phyloP scores from a whole-genome alignment of 371 early-diverging fungal genomes.

The Cokeromyces recurvatus region DNA sequence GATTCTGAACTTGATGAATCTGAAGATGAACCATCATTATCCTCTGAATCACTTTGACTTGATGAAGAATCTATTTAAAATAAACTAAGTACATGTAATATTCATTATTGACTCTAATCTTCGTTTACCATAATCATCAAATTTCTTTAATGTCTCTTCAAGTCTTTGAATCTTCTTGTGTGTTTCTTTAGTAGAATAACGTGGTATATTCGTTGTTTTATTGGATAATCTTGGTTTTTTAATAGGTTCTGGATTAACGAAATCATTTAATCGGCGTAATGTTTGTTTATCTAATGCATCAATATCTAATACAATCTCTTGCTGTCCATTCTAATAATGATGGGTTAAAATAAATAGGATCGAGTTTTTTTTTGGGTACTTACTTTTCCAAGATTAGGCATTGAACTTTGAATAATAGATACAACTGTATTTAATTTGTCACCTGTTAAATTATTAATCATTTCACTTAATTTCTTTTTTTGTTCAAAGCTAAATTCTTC shows the following conservation, averaged over 20 bases:
- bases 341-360: too few species aligned
- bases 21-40: slow-evolving; percentile 3
- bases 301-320: slow-evolving; percentile 94
- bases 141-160: slow-evolving; percentile 4
- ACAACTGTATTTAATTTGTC: slow-evolving; percentile 75
- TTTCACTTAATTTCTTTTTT: slow-evolving; percentile 80
- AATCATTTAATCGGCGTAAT: slow-evolving; percentile 74
- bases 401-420: slow-evolving; percentile 77
- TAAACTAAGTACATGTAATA: too few species aligned
- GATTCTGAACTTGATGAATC: slow-evolving; percentile 9
- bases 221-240: too few species aligned
- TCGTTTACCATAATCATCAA: not conserved
- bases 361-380: slow-evolving; percentile 8
- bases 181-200: not conserved
- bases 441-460: slow-evolving; percentile 71
- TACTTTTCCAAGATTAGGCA: slow-evolving; percentile 72
- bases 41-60: not conserved
- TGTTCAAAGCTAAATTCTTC: slow-evolving; percentile 79
- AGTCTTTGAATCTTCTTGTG: not conserved
- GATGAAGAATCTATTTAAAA: slow-evolving; percentile 4
- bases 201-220: too few species aligned
- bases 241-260: slow-evolving; percentile 43
- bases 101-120: too few species aligned
- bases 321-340: slow-evolving; percentile 49
- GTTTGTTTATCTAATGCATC: slow-evolving; percentile 80